Conservation (phyloP, 2,329 filamentous ascomycete genomes). For the Huntiella decipiens region DNA sequence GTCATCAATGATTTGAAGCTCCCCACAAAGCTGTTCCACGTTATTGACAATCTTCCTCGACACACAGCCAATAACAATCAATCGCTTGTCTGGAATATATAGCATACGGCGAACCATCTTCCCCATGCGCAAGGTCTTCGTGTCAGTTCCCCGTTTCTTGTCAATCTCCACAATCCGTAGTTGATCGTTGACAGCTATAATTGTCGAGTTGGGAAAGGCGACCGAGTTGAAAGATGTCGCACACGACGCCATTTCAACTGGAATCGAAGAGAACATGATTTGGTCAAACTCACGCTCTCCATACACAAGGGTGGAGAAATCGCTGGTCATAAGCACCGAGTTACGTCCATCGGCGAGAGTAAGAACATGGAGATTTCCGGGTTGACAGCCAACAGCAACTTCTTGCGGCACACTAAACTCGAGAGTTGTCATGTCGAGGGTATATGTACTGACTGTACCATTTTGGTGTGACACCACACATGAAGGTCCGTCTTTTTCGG, state of each 20-base stretch:
- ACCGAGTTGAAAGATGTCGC: constrained; percentile 69
- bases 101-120: constrained; percentile 76
- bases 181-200: constrained; percentile 57
- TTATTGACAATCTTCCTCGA: constrained; percentile 50
- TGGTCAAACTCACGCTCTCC: constrained; percentile 51
- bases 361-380: constrained; percentile 62
- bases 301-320: constrained; percentile 88
- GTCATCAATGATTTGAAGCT: constrained; percentile 82
- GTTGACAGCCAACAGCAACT: constrained; percentile 34
- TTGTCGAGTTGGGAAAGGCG: constrained; percentile 63
- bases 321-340: constrained; percentile 82
- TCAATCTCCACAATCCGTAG: constrained; percentile 70
- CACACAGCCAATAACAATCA: constrained; percentile 77
- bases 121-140: constrained; percentile 57
- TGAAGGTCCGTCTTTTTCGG: constrained; percentile 39
- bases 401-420: constrained; percentile 43
- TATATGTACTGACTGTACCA: constrained; percentile 67
- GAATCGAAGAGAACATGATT: constrained; percentile 84
- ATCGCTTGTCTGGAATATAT: constrained; percentile 60
- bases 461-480: constrained; percentile 84
- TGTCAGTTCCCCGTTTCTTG: constrained; percentile 69
- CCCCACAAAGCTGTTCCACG: constrained; percentile 57
- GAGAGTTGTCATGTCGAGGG: constrained; percentile 27
- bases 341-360: constrained; percentile 41
- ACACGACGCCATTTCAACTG: constrained; percentile 64